Conservation (phyloP, 768 basidiomycete species). For the Collybiopsis confluens region DNA sequence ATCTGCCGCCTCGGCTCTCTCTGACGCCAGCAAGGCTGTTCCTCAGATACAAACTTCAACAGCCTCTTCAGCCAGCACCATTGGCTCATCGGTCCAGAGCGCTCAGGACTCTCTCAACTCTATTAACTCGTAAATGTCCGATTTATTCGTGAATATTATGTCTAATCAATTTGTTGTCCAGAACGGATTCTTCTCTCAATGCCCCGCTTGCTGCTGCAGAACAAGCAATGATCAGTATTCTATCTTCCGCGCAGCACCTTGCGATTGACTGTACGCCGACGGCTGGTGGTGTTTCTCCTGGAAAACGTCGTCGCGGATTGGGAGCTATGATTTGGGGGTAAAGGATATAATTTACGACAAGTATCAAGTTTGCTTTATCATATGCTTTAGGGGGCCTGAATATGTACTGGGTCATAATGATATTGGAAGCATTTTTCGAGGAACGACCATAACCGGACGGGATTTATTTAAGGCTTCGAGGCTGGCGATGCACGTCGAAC, state of each 20-base stretch:
- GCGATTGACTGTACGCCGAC: not conserved
- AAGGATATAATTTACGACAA: not conserved
- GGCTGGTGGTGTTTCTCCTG: slow-evolving; percentile 3
- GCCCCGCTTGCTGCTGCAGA: not conserved
- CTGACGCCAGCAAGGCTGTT: not conserved
- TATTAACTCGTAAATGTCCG: not conserved
- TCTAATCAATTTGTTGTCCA: not conserved
- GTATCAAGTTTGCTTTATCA: not conserved
- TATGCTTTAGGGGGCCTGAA: no score
- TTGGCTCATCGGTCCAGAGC: not conserved
- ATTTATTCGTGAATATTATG: not conserved
- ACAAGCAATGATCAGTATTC: not conserved
- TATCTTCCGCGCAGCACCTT: not conserved
- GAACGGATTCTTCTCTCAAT: slow-evolving; percentile 1
- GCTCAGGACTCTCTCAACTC: not conserved
- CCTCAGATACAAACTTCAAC: not conserved
- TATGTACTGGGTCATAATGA: no score
- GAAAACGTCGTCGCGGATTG: not conserved
- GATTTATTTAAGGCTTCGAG: no score
- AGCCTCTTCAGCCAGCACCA: not conserved
- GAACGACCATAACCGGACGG: no score
- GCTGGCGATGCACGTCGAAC: no score
- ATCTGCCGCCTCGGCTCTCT: not conserved
- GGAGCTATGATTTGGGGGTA: not conserved
- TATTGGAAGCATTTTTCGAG: no score